Conservation (phyloP, 1,284 basidiomycete genomes). For the Trichosporon sp. region DNA sequence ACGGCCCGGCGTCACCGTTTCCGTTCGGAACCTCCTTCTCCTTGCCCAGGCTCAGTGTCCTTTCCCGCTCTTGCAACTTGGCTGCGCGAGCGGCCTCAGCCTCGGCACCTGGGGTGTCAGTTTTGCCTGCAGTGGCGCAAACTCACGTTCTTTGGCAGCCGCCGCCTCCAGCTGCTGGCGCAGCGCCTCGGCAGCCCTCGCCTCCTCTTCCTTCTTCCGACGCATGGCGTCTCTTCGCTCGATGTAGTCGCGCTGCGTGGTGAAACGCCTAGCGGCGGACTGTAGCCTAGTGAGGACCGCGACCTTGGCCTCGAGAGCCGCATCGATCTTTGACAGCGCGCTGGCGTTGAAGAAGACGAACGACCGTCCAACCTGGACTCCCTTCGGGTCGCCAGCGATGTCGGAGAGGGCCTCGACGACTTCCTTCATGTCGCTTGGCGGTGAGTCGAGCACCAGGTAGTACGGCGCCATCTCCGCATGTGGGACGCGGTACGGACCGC, state of each 20-base stretch:
- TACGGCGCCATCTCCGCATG: constrained; percentile 19
- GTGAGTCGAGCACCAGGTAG: constrained; percentile 13
- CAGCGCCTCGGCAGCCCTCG: not conserved
- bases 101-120: not conserved
- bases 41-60: not conserved
- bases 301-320: constrained; percentile 15
- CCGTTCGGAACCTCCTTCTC: not conserved
- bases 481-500: constrained; percentile 17
- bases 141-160: not conserved
- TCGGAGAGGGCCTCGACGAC: constrained; percentile 12
- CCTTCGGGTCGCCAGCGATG: constrained; percentile 15
- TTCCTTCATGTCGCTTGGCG: constrained; percentile 7
- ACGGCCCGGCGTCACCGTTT: not conserved
- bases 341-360: constrained; percentile 18
- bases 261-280: constrained; percentile 3
- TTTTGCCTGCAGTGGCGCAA: not conserved
- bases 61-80: not conserved
- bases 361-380: constrained; percentile 18
- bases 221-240: constrained; percentile 1
- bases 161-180: not conserved
- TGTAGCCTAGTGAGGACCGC: constrained; percentile 12
- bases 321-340: constrained; percentile 14
- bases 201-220: not conserved
- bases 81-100: not conserved
- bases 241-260: not conserved